Base-by-base conservation (phyloP, 1,139 yeast genomes). In the Magnusiomyces ingens region DNA sequence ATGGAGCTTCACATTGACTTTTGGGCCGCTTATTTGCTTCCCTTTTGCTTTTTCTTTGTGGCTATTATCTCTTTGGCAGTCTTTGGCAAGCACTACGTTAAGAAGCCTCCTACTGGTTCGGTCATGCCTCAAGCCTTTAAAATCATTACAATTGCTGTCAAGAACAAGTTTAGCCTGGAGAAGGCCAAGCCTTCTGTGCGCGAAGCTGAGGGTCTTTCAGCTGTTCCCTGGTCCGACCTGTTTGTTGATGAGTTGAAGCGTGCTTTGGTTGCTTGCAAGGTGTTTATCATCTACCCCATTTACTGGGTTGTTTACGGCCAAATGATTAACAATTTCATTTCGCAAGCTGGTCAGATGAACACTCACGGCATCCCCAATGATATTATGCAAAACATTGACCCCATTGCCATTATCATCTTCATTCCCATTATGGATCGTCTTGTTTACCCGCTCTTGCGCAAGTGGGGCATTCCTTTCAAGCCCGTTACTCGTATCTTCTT, bases 1-100 rank as follows among this genome's bases (percentile, higher is more conserved):
- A 71, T 82, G 63, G 93, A 84, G 61, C 75, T 83, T 66, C 70
- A 79, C 58, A 75, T 82, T 59, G 94, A 91, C 47, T 86, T 79
- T 72, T 86, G 91, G 91, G 77, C 83, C 43, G 93, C 91, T 1
- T 86, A 75, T 70, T 72, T 83, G 60, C 72, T 84, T 58, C 89
- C 90, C 19, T 80, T 83, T 67, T 77, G 82, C 63, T 67, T 69
- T 60, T 84, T 84, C 76, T 79, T 80, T 64, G 65, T 84, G 56
- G 89, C 83, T 26, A 73, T 84, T 49, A 62, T 70, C 46, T 80
- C 82, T 15, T 74, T 84, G 58, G 32, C 32, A 26, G 57, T 79
- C 46, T 32, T 79, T 18, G 77, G 73, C 63, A 78, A 81, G 60
- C 65, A 67, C 54, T 84, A 84, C 66, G 75, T 82, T 58, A 79